A percentile compares a stretch with the other conserved stretches of the same genome.
Conservation (phyloP, 2,329 filamentous ascomycete genomes). For the Xylariaceae sp. region DNA sequence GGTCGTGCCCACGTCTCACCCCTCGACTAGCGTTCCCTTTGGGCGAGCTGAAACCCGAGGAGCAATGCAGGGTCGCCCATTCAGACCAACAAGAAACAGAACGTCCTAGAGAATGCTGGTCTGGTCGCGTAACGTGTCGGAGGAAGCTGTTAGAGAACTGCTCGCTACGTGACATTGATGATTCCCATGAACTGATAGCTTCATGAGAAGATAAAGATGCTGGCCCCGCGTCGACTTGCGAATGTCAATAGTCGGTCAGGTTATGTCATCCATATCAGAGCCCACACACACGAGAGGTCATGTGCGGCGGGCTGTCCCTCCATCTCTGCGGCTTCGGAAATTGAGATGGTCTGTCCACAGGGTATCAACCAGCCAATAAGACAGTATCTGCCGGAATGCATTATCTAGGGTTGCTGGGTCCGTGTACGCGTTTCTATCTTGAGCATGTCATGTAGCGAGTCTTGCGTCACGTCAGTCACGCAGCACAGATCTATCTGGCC, state of each 20-base stretch:
- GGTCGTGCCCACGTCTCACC: not conserved
- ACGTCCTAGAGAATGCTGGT: not conserved
- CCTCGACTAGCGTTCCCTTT: conserved; percentile 5
- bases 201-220: too few relatives aligned
- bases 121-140: not conserved
- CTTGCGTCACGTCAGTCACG: conserved; percentile 1
- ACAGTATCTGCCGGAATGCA: not conserved
- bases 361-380: conserved; percentile 7
- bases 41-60: conserved; percentile 16
- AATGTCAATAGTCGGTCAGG: too few relatives aligned
- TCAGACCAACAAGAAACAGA: conserved; percentile 6
- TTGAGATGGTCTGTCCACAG: conserved; percentile 5
- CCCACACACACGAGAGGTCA: conserved; percentile 7
- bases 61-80: conserved; percentile 13
- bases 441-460: conserved; percentile 5
- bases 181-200: too few relatives aligned
- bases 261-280: too few relatives aligned
- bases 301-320: conserved; percentile 9
- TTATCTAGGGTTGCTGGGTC: not conserved
- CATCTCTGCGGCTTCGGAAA: conserved; percentile 3
- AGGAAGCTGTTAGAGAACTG: too few relatives aligned
- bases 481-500: not conserved
- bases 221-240: too few relatives aligned
- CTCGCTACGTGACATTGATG: too few relatives aligned
- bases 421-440: conserved; percentile 2